phyloP scores from a whole-genome alignment of 148 eudicot genomes.

The Fagopyrum homotropicum region DNA sequence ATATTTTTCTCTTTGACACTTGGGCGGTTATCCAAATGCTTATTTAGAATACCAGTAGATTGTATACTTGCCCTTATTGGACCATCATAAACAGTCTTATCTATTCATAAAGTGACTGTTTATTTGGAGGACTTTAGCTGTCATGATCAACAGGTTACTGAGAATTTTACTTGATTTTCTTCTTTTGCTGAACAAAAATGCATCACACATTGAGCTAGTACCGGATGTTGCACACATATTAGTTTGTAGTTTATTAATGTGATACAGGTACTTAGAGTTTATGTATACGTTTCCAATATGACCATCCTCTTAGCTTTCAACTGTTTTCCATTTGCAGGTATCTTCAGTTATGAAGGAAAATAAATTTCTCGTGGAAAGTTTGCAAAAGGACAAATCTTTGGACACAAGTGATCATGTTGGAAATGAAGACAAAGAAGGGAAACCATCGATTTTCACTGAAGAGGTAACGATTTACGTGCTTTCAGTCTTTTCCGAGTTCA shows the following conservation, averaged over 20 bases:
- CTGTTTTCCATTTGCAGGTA: conserved; percentile 37
- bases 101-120: background rate
- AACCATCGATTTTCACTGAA: conserved; percentile 2
- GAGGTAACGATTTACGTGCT: background rate
- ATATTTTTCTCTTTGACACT: background rate
- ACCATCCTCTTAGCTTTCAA: background rate
- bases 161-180: background rate
- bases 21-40: background rate
- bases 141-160: background rate
- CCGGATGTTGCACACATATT: background rate
- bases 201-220: background rate
- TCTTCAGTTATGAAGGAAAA: conserved; percentile 50
- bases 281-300: background rate
- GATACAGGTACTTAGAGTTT: background rate
- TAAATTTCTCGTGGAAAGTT: conserved; percentile 26
- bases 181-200: background rate
- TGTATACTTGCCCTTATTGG: background rate
- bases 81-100: background rate
- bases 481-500: background rate
- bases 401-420: conserved; percentile 21
- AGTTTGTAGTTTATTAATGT: background rate
- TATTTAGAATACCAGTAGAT: background rate
- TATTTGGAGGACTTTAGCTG: background rate
- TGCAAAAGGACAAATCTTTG: conserved; percentile 21
- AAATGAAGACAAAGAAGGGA: conserved; percentile 19